Percentiles rank a stretch among this genome's conserved stretches.
Conservation (phyloP, 768 basidiomycete genomes). For the Agrocybe chaxingu region DNA sequence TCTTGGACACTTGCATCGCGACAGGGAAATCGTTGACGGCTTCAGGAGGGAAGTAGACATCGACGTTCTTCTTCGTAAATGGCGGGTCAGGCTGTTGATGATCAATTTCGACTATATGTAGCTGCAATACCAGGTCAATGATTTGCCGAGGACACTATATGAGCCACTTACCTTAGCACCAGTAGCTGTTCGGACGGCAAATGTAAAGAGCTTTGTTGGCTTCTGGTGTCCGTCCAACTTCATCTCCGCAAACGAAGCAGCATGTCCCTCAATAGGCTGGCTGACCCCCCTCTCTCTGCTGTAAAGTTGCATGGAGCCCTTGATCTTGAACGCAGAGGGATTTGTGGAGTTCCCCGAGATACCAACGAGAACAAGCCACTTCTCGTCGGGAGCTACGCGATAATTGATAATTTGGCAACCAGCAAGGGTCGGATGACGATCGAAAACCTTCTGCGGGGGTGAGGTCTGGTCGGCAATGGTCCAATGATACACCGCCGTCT, state of each 20-base stretch:
- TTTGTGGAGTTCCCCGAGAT: slow-evolving; percentile 91
- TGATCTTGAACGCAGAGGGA: slow-evolving; percentile 97
- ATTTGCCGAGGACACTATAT: no score
- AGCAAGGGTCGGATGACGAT: slow-evolving; percentile 90
- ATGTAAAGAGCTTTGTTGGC: slow-evolving; percentile 89
- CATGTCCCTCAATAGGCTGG: slow-evolving; percentile 98
- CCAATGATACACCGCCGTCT: slow-evolving; percentile 92
- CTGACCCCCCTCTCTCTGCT: slow-evolving; percentile 89
- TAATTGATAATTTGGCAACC: slow-evolving; percentile 99
- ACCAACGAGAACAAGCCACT: slow-evolving; percentile 96
- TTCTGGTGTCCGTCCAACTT: slow-evolving; percentile 87
- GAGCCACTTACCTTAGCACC: slow-evolving; percentile 82
- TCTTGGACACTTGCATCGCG: slow-evolving; percentile 99
- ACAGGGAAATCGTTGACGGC: slow-evolving; percentile 99
- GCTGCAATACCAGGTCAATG: slow-evolving; percentile 40
- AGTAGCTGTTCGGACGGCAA: slow-evolving; percentile 93
- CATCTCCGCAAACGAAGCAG: slow-evolving; percentile 91
- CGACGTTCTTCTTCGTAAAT: slow-evolving; percentile 96
- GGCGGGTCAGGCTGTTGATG: slow-evolving; percentile 89
- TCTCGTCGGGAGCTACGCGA: slow-evolving; percentile 86
- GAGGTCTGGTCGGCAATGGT: slow-evolving; percentile 71
- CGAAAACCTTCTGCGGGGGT: slow-evolving; percentile 89
- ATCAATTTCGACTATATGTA: slow-evolving; percentile 98
- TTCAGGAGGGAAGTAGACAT: slow-evolving; percentile 98
- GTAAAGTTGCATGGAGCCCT: slow-evolving; percentile 97